These are phyloP conservation scores for Cutaneotrichosporon cyanovorans DNA, from an alignment of 1,284 basidiomycete genomes.

Conservation along the genomic window DNA sequence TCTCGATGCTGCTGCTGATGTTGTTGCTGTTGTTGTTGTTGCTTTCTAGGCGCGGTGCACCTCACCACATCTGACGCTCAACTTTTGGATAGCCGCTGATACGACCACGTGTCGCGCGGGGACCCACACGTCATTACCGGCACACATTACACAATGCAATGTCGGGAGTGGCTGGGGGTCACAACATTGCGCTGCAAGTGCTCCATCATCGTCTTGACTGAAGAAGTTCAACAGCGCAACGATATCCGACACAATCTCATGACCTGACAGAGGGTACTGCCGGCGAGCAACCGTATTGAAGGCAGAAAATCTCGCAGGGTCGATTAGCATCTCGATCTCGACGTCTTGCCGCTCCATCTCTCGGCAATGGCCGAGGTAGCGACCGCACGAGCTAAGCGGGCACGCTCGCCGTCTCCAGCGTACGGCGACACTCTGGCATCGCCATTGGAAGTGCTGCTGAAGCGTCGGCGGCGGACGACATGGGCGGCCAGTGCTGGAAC, in stretches of 20 bases:
- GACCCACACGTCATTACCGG: background rate
- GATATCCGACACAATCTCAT: too few relatives aligned
- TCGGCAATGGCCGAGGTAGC: constrained; percentile 15
- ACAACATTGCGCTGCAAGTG: too few relatives aligned
- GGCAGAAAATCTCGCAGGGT: too few relatives aligned
- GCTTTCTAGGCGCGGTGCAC: background rate
- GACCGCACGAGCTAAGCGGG: constrained; percentile 26
- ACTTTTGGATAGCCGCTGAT: background rate
- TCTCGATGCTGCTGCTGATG: background rate
- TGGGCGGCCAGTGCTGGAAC: background rate
- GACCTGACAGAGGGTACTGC: too few relatives aligned
- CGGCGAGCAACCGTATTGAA: too few relatives aligned
- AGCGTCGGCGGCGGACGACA: constrained; percentile 24
- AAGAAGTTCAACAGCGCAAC: too few relatives aligned
- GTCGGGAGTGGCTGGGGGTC: too few relatives aligned
- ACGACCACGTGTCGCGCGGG: background rate
- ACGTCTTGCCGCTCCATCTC: too few relatives aligned
- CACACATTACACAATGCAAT: background rate
- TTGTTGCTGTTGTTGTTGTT: background rate
- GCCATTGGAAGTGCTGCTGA: constrained; percentile 36
- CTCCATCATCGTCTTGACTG: too few relatives aligned
- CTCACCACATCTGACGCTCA: background rate
- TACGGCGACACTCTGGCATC: constrained; percentile 29
- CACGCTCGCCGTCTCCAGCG: constrained; percentile 33
- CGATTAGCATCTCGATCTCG: too few relatives aligned